phyloP scores from a whole-genome alignment of 2,329 filamentous ascomycete genomes.

The Xylogone sp. region DNA sequence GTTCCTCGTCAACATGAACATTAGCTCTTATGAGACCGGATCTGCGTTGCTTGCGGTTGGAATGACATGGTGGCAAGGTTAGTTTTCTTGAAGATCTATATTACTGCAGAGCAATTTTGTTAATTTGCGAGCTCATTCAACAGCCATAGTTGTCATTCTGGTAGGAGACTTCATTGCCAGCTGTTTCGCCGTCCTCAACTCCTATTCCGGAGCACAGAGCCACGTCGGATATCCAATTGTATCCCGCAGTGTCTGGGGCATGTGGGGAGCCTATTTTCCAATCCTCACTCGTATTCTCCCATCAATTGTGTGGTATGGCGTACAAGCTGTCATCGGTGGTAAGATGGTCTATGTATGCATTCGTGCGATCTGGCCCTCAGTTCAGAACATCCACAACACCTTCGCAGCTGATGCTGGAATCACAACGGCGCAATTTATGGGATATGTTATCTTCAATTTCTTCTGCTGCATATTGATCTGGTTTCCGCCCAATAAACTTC shows the following conservation, averaged over 20 bases:
- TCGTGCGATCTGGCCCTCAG: constrained; percentile 8
- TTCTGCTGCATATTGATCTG: constrained; percentile 10
- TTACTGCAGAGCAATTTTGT: not conserved
- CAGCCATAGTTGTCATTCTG: constrained; percentile 27
- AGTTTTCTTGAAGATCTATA: not conserved
- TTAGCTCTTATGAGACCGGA: constrained; percentile 17
- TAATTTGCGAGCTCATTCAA: not conserved
- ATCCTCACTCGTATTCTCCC: constrained; percentile 18
- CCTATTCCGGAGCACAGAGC: constrained; percentile 17
- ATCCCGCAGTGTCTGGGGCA: constrained; percentile 6
- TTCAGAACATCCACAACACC: constrained; percentile 24
- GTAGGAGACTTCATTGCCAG: constrained; percentile 22
- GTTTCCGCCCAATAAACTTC: constrained; percentile 9
- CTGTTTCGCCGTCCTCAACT: constrained; percentile 25
- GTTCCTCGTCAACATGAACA: constrained; percentile 20
- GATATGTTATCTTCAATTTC: constrained; percentile 14
- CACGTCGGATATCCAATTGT: constrained; percentile 3
- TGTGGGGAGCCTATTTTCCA: constrained; percentile 16
- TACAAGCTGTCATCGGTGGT: constrained; percentile 29
- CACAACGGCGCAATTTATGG: constrained; percentile 11
- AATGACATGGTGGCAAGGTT: constrained; percentile 27
- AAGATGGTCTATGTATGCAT: constrained; percentile 18
- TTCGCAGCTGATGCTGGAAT: constrained; percentile 19
- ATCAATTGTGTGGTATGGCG: constrained; percentile 20
- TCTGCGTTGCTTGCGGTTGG: constrained; percentile 30